Base-by-base conservation (phyloP, 2,329 filamentous ascomycete genomes). In the Mycocentrospora acerina region DNA sequence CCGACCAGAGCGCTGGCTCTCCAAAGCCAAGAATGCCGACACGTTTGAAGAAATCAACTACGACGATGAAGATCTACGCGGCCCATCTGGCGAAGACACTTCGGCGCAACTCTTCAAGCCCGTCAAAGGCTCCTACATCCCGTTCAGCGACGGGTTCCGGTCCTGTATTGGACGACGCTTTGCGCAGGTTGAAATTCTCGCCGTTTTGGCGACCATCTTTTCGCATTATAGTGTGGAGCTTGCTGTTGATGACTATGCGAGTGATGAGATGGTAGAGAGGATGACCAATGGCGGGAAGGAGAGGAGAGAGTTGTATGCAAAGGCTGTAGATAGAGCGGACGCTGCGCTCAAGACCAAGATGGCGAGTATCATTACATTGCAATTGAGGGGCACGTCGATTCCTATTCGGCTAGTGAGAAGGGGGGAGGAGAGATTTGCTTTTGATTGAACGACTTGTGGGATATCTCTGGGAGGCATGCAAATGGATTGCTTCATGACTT, bases 1-100 rank as follows among this genome's bases (percentile, higher is more conserved):
- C 64, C 71, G 81, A 32, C 86, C 87, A 0, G 83, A 88, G 63
- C 77, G 87, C 29, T 90, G 88, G 87, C 78, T 88, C 11, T 39
- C 37, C 5, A 61, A 71, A 19, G 46, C 39, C 7, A 60, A 59
- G 15, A 35, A 39, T 1, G 38, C 47, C 3, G 52, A 55, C 12
- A 34, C 48, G 9, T 62, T 58, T 16, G 67, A 67, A 12, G 62
- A 72, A 10, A 65, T 68, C 15, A 59, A 69, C 2, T 68, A 60
- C 37, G 64, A 77, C 32, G 68, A 68, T 3, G 79, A 78, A 37
- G 77, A 82, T 35, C 75, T 79, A 42, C 81, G 79, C 37, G 79
- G 81, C 3, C 79, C 78, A 32, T 71, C 73, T 39, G 78, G 77
- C n/a, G 71, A 76, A 7, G 80, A 85, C 56, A 85, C 80, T 4